phyloP scores from a whole-genome alignment of 495 filamentous ascomycete genomes.

The Penicillium crystallinum region DNA sequence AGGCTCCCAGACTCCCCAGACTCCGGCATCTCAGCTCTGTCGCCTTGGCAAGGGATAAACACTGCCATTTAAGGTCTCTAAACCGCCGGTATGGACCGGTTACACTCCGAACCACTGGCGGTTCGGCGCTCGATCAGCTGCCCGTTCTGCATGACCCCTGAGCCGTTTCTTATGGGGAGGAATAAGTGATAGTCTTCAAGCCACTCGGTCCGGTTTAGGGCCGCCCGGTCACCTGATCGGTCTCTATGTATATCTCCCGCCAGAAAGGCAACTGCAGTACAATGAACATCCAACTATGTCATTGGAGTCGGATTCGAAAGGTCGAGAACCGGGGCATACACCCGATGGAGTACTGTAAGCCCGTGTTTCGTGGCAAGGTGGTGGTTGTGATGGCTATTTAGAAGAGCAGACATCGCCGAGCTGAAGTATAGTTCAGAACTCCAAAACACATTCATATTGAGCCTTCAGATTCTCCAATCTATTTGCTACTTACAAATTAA shows the following conservation, averaged over 20 bases:
- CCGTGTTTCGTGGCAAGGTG: constrained; percentile 6
- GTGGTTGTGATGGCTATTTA: constrained; percentile 14
- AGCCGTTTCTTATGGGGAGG: neutral
- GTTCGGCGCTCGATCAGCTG: constrained; percentile 2
- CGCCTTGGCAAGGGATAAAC: neutral
- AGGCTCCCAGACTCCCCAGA: neutral
- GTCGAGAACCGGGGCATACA: constrained; percentile 2
- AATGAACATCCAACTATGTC: constrained; percentile 2
- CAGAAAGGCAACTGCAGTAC: constrained; percentile 16
- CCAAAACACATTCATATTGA: neutral
- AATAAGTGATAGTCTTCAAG: constrained; percentile 15
- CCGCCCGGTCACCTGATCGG: constrained; percentile 25
- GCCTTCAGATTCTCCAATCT: neutral
- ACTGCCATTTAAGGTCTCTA: constrained; percentile 5
- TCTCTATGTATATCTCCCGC: constrained; percentile 17
- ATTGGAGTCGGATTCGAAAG: constrained; percentile 9
- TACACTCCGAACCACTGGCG: constrained; percentile 1
- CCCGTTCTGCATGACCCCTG: constrained; percentile 1
- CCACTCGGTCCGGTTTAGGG: constrained; percentile 15
- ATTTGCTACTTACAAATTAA: neutral
- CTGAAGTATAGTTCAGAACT: constrained; percentile 6
- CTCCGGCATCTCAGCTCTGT: neutral
- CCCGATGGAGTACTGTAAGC: constrained; percentile 1
- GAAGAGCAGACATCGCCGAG: constrained; percentile 5
- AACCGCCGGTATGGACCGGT: neutral